phyloP scores from a whole-genome alignment of 345 rosid species.

The Mercurialis annua region DNA sequence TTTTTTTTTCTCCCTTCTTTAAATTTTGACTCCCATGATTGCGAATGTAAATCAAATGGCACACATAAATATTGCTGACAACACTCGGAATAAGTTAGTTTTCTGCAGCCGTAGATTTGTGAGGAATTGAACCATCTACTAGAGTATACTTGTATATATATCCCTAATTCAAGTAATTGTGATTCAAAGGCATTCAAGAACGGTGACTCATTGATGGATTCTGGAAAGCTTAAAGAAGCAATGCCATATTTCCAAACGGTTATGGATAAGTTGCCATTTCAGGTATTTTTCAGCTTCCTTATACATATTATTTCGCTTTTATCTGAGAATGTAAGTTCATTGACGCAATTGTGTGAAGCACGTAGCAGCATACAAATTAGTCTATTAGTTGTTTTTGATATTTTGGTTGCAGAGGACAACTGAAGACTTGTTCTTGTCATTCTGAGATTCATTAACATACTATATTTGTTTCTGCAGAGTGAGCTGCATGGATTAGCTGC shows the following conservation, averaged over 20 bases:
- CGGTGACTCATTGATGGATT: slow-evolving; percentile 75
- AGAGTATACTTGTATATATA: too few relatives aligned
- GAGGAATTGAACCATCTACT: not conserved
- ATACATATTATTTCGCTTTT: not conserved
- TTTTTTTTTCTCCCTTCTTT: too few relatives aligned
- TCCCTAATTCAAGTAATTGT: slow-evolving; percentile 15
- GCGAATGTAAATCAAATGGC: too few relatives aligned
- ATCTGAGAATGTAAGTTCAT: not conserved
- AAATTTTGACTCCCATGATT: too few relatives aligned
- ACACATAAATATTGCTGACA: too few relatives aligned
- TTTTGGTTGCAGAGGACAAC: not conserved
- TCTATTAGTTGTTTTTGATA: not conserved
- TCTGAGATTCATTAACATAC: not conserved
- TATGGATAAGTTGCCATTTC: slow-evolving; percentile 63
- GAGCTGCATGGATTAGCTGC: slow-evolving; percentile 92
- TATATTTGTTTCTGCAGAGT: slow-evolving; percentile 46
- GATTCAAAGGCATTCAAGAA: slow-evolving; percentile 55
- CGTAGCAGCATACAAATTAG: not conserved
- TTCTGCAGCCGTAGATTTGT: not conserved
- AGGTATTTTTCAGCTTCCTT: slow-evolving; percentile 43
- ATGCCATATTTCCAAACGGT: slow-evolving; percentile 57
- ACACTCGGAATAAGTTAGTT: too few relatives aligned
- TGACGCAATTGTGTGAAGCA: not conserved
- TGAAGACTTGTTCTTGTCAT: not conserved
- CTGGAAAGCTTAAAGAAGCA: slow-evolving; percentile 76